Evolutionary conservation across 805 yeast genomes (phyloP).

Genomic region (Lipomyces yamadae): DNA sequence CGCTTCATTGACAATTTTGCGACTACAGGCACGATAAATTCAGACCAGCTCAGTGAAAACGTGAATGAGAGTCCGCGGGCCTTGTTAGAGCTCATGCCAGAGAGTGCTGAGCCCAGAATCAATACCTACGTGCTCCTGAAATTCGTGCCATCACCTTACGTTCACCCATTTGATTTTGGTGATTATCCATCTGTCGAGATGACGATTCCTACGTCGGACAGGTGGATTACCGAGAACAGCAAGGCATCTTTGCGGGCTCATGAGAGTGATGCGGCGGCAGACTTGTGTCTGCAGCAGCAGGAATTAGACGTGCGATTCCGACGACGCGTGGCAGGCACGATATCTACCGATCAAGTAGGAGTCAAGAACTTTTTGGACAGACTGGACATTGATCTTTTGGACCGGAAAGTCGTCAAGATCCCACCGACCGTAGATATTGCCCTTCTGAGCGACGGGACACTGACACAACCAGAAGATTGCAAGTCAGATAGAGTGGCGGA

Average conservation of each 20-base stretch:
- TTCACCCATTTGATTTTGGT: conserved; percentile 21
- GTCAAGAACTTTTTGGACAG: conserved; percentile 19
- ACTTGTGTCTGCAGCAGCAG: conserved; percentile 27
- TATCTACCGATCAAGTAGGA: conserved; percentile 11
- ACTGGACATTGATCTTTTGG: conserved; percentile 12
- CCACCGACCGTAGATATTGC: conserved; percentile 21
- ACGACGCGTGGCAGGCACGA: conserved; percentile 10
- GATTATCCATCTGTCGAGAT: conserved; percentile 23
- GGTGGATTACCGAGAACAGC: conserved; percentile 5
- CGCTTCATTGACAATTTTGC: conserved; percentile 22
- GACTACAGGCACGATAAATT: neutral
- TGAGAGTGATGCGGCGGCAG: conserved; percentile 15
- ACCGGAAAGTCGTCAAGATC: conserved; percentile 9
- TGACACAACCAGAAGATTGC: neutral
- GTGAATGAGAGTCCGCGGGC: neutral
- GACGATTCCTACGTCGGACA: conserved; percentile 14
- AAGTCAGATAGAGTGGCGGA: neutral
- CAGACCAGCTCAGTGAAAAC: neutral
- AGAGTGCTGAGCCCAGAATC: neutral
- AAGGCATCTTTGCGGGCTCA: neutral
- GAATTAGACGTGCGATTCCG: conserved; percentile 23
- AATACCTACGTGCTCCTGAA: conserved; percentile 15
- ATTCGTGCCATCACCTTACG: conserved; percentile 30
- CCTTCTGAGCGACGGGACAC: neutral
- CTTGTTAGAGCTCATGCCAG: neutral